These are phyloP conservation scores for Neurospora sp. DNA, from an alignment of 495 filamentous ascomycete genomes.

Conservation along the genomic window DNA sequence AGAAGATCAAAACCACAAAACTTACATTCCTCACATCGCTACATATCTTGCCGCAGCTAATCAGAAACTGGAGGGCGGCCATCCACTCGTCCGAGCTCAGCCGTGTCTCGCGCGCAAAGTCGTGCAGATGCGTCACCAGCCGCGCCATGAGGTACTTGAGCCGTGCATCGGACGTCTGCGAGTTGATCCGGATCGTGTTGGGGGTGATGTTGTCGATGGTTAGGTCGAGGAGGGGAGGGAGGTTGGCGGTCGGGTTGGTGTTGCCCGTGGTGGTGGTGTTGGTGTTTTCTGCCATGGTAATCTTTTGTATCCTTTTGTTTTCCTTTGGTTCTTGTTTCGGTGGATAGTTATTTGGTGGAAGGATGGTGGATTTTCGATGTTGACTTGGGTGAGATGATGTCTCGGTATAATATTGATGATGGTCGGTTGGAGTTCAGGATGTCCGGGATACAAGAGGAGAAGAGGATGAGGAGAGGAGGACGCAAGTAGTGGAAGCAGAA, in stretches of 20 bases:
- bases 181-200: constrained; percentile 66
- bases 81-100: constrained; percentile 76
- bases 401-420: no score
- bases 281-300: not conserved
- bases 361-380: not conserved
- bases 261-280: not conserved
- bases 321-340: not conserved
- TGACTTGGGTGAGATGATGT: not conserved
- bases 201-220: constrained; percentile 78
- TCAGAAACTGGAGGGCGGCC: constrained; percentile 59
- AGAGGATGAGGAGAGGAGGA: not conserved
- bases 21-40: constrained; percentile 49
- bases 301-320: not conserved
- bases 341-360: not conserved
- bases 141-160: constrained; percentile 64
- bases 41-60: constrained; percentile 62
- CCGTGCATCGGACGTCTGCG: constrained; percentile 52
- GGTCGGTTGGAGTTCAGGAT: no score
- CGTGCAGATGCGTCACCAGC: constrained; percentile 70
- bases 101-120: constrained; percentile 73
- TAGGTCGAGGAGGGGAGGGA: constrained; percentile 51
- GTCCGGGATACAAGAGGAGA: not conserved
- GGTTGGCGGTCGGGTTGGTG: constrained; percentile 7
- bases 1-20: not conserved
- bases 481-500: not conserved